These are phyloP conservation scores for Globisporangium takayamanum DNA, from an alignment of 352 stramenopile species.

Conservation along the genomic window DNA sequence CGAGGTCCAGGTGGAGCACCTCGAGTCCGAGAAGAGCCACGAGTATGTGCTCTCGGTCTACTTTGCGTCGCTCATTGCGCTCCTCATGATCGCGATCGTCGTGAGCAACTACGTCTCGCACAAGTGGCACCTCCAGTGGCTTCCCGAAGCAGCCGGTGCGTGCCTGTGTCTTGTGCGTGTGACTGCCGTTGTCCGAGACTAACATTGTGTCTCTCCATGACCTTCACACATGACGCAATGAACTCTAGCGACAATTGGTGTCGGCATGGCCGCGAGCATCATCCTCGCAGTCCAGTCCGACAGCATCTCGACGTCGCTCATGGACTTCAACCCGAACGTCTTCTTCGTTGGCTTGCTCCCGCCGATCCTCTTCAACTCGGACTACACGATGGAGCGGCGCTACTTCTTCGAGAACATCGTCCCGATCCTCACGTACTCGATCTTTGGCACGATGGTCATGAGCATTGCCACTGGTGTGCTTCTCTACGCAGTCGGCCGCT, in stretches of 20 bases:
- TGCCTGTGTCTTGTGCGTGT: neutral
- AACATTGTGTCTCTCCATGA: neutral
- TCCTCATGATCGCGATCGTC: conserved; percentile 76
- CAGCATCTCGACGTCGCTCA: conserved; percentile 61
- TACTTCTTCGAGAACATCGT: conserved; percentile 91
- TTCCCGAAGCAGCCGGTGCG: conserved; percentile 57
- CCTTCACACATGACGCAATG: neutral
- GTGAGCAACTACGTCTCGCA: conserved; percentile 75
- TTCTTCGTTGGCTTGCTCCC: conserved; percentile 93
- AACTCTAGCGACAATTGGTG: conserved; percentile 41
- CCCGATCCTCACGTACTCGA: conserved; percentile 87
- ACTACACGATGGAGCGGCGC: conserved; percentile 88
- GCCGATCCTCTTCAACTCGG: conserved; percentile 94
- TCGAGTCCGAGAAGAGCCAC: conserved; percentile 51
- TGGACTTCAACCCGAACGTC: conserved; percentile 88
- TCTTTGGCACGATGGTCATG: conserved; percentile 88
- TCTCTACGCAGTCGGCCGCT: conserved; percentile 60
- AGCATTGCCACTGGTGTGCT: conserved; percentile 79
- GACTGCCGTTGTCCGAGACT: neutral
- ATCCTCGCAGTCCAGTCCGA: conserved; percentile 59
- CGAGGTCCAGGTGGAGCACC: conserved; percentile 27
- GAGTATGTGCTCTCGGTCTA: conserved; percentile 78
- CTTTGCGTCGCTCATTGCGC: conserved; percentile 61
- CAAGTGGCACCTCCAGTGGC: conserved; percentile 68
- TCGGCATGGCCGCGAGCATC: conserved; percentile 51